Evolutionary conservation across 768 basidiomycete species (phyloP).

Genomic region (Panaeolus papilionaceus): DNA sequence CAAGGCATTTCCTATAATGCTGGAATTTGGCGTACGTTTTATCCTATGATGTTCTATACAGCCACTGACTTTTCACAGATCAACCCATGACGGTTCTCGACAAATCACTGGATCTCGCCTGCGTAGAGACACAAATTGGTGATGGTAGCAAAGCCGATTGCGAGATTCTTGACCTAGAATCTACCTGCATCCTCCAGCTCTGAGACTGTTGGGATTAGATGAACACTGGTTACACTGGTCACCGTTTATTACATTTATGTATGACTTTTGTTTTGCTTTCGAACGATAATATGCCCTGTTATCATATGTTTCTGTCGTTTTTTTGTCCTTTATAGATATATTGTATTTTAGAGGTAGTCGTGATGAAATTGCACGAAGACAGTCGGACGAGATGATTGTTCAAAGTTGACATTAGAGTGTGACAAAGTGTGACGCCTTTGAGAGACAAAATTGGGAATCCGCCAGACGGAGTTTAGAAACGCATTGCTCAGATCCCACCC

Average conservation of each 20-base stretch:
- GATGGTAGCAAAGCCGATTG: constrained; percentile 81
- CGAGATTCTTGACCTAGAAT: constrained; percentile 64
- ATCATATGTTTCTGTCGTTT: not conserved
- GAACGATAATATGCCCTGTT: not conserved
- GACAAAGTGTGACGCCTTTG: constrained; percentile 22
- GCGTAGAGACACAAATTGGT: constrained; percentile 94
- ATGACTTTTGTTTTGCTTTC: not conserved
- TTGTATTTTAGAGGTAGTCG: constrained; percentile 4
- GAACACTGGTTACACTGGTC: not conserved
- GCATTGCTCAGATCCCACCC: constrained; percentile 28
- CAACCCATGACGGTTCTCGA: constrained; percentile 43
- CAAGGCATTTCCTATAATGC: constrained; percentile 90
- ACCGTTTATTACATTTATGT: not conserved
- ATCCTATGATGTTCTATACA: constrained; percentile 17
- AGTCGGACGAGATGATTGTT: not conserved
- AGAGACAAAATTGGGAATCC: constrained; percentile 42
- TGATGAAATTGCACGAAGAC: not conserved
- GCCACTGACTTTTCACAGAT: constrained; percentile 36
- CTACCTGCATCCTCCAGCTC: constrained; percentile 42
- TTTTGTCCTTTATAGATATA: not conserved
- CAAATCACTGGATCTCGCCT: constrained; percentile 90
- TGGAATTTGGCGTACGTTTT: constrained; percentile 88
- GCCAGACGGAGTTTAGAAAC: constrained; percentile 51
- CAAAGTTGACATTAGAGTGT: not conserved
- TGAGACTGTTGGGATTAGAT: not conserved